Base-by-base conservation (phyloP, 768 basidiomycete species). In the Roridomyces roridus region DNA sequence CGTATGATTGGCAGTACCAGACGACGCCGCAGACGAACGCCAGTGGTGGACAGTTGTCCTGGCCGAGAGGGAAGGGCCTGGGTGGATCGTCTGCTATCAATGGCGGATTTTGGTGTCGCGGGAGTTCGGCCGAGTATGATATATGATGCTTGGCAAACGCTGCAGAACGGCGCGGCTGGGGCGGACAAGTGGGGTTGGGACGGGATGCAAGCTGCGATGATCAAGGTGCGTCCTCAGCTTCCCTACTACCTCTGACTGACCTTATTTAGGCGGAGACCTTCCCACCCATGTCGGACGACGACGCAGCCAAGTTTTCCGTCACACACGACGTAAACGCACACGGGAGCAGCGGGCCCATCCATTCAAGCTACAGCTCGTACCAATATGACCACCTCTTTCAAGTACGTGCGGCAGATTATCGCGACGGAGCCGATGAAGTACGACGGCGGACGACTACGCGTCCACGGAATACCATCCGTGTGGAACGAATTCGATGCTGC, bases 141-240 rank as follows among this genome's bases (percentile, higher is more conserved):
- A n/a, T n/a, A n/a, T n/a, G n/a, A 72, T 41, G 62, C 69, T 1
- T 69, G 65, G 66, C 45, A 55, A 36, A 62, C 64, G 6, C 65
- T 74, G 15, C 61, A 63, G 48, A 55, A 58, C 23, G 50, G 50
- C 11, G 35, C 31, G 21, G 28, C 56, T 9, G 62, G 58, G 2
- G 60, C 54, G 34, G 54, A 65, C 8, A 56, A 65, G n/a, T 74
- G 73, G 72, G 68, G 65, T 21, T 74, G 72, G 72, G 49, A 68
- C 18, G 56, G 50, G 10, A 66, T 74, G 61, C 70, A 68, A 46
- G 35, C 48, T 9, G 63, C 60, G 34, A 74, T 74, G 56, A 69
- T 67, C 46, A 72, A 74, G 48, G 65, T 63, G 36, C 12, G 43
- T 20, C 8, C 3, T 20, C 20, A 8, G 15, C 23, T 29, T 24